phyloP scores from a whole-genome alignment of 2,329 filamentous ascomycete species.

The Verruconis gallopava region DNA sequence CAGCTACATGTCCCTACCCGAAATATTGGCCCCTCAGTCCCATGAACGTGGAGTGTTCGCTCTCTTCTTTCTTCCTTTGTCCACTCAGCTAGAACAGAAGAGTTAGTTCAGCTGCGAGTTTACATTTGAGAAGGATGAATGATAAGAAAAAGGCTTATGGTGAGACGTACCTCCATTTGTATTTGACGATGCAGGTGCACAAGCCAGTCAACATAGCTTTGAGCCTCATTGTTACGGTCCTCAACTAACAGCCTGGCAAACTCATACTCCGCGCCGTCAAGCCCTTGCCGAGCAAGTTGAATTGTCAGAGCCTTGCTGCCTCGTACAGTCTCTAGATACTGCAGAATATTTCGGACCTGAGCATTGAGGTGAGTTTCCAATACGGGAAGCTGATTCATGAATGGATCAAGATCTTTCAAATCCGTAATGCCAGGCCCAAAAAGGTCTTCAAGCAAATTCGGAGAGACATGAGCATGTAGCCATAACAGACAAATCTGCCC shows the following conservation, averaged over 20 bases:
- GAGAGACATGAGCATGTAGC: conserved; percentile 85
- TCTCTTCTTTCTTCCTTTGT: conserved; percentile 7
- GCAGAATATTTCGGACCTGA: conserved; percentile 84
- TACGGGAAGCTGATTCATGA: conserved; percentile 65
- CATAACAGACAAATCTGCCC: conserved; percentile 85
- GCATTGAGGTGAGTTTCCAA: conserved; percentile 88
- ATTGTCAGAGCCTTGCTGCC: conserved; percentile 81
- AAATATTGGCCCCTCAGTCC: conserved; percentile 8
- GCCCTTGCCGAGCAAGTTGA: conserved; percentile 79
- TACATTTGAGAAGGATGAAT: no score
- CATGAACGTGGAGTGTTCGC: neutral
- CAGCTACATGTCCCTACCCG: neutral
- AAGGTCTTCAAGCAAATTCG: conserved; percentile 78
- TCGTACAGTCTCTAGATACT: conserved; percentile 67
- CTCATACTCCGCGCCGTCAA: conserved; percentile 93
- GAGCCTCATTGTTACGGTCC: conserved; percentile 93
- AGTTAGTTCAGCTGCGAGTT: no score
- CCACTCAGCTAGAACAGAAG: conserved; percentile 3
- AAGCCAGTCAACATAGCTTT: conserved; percentile 97
- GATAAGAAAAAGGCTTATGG: conserved; percentile 1
- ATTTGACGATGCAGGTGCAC: conserved; percentile 90
- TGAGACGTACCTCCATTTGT: conserved; percentile 62
- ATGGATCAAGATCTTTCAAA: conserved; percentile 68
- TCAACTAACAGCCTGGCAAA: conserved; percentile 86
- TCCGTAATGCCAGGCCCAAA: conserved; percentile 65